Base-by-base conservation (phyloP, 345 rosid species). In the Erucastrum elatum region DNA sequence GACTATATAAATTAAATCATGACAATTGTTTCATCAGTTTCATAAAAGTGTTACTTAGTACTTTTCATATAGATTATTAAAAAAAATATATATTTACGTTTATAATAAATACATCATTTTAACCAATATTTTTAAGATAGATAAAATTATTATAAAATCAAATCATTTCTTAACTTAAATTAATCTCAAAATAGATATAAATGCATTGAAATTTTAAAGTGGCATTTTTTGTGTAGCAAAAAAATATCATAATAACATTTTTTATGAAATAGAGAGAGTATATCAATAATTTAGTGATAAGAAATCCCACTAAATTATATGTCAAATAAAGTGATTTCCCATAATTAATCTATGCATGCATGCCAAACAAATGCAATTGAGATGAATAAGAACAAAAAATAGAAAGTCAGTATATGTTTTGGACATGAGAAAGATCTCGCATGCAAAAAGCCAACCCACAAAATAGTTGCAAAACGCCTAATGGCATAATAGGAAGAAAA, bases 361-460 rank as follows among this genome's bases (percentile, higher is more conserved):
- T 79, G 82, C 74, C 82, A 74, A 79, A 41, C 82, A 79, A 79
- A 79, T 61, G 75, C 74, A 68, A 61, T 67, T 66, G 77, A 66
- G 63, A 68, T 44, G 58, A 67, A 73, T 15, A 49, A 60, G 67
- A 67, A 33, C 56, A 79, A 64, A 61, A 67, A 26, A 5, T 53
- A 15, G 30, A 44, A 72, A 53, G 49, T 34, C 64, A 34, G 74
- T 68, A 61, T 79, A 62, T 74, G 37, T 74, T 31, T 79, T 61
- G 70, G 82, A 74, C 78, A 74, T 46, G 64, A 73, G 78, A 79
- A 56, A 68, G 34, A 61, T 63, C 66, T 79, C 78, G 78, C 78
- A 68, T 79, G 75, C 78, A 61, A 72, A 79, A 79, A 79, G 82
- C 82, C 82, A 73, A 66, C 64, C 61, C 78, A 68, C 74, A 68